Evolutionary conservation across 2,329 filamentous ascomycete genomes (phyloP).

Genomic region (Apiospora marii): DNA sequence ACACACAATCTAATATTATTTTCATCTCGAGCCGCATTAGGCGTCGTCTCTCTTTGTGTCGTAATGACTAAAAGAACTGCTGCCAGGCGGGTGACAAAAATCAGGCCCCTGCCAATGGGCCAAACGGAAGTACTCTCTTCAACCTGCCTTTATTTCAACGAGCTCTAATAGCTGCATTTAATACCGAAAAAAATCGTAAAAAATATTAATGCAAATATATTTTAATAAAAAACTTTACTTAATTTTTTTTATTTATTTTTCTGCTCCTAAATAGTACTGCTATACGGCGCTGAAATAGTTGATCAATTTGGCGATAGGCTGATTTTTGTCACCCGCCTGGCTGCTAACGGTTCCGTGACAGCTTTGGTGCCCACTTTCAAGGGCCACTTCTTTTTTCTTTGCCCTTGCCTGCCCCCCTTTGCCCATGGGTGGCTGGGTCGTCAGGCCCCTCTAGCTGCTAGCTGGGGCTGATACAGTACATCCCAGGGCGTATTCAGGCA

Average conservation of each 20-base stretch:
- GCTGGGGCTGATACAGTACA: constrained; percentile 11
- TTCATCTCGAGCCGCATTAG: constrained; percentile 14
- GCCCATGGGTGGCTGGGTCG: constrained; percentile 10
- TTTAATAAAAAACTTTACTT: no score
- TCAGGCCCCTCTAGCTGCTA: neutral
- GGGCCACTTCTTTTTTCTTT: neutral
- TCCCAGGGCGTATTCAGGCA: neutral
- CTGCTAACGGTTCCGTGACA: constrained; percentile 16
- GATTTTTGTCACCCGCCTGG: no score
- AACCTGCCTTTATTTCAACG: no score
- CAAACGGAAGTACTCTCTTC: no score
- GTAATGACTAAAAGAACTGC: neutral
- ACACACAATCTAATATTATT: neutral
- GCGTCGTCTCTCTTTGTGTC: neutral
- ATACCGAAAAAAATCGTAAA: no score
- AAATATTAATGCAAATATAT: no score
- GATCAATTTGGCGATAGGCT: no score
- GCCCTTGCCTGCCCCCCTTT: neutral
- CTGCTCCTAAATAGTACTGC: no score
- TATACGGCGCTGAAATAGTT: no score
- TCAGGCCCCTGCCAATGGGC: no score
- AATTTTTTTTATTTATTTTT: no score
- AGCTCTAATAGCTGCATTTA: no score
- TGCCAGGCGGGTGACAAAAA: neutral
- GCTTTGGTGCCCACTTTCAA: neutral